Base-by-base conservation (phyloP, 2,329 filamentous ascomycete genomes). In the Botrytis tulipae region DNA sequence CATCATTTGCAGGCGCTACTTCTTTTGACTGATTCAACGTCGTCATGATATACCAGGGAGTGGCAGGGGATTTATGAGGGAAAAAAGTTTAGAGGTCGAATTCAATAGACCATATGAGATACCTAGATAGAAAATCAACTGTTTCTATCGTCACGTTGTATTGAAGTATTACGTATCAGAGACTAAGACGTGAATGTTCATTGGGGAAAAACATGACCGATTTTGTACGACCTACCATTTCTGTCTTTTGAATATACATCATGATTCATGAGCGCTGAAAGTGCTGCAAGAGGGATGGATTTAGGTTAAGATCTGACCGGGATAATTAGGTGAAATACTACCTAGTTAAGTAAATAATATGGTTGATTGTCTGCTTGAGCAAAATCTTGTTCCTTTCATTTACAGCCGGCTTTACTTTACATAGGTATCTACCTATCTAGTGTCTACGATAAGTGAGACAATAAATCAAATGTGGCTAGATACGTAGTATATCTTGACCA, bases 21-120 rank as follows among this genome's bases (percentile, higher is more conserved):
- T 75, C 72, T 74, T 74, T 75, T 78, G 74, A 75, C 77, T 75
- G 78, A 75, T 76, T 79, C 78, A 79, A 79, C 78, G 75, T 73
- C 75, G 75, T 74, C 74, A 77, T 72, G 62, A 62, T 73, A 73
- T 73, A 73, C 71, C 71, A 73, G 65, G 71, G 63, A 66, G 71
- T 70, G 54, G 71, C 71, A 62, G 44, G 71, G 71, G 62, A 18
- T 62, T 73, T 29, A 71, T 29, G n/a, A 59, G 18, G 54, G 46
- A 42, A 68, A 68, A 68, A 60, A 72, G 29, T 32, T 59, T 72
- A 35, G 70, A 57, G 48, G 66, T 69, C 66, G 48, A 59, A 16
- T 69, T 69, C 66, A 69, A 68, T 72, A 68, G 71, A 68, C 48
- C 62, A 48, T 60, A 44, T 69, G 37, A 69, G 66, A 69, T 69